These are phyloP conservation scores for Fusarium brachygibbosum DNA, from an alignment of 2,329 filamentous ascomycete genomes.

Conservation along the genomic window DNA sequence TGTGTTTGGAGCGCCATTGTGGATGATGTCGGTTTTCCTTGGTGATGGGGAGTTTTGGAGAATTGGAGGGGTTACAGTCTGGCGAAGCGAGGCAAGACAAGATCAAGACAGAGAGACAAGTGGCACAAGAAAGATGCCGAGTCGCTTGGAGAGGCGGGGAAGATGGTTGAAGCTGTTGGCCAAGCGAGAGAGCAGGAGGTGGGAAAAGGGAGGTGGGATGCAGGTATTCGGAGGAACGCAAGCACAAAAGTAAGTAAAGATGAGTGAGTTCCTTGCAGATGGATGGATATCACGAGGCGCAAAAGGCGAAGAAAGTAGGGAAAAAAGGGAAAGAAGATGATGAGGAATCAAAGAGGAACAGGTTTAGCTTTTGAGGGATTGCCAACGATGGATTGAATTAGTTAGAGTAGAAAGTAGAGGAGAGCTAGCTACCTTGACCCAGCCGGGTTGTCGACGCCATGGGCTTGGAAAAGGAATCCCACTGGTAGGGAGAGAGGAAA, in stretches of 20 bases:
- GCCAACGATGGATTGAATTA: background rate
- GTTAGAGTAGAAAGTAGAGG: background rate
- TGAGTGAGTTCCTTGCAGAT: slow-evolving; percentile 8
- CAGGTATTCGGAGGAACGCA: slow-evolving; percentile 33
- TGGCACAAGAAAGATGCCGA: slow-evolving; percentile 18
- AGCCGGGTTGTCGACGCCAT: slow-evolving; percentile 29
- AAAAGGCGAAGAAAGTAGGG: slow-evolving; percentile 9
- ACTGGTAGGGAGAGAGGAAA: slow-evolving; percentile 4
- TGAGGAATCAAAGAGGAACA: slow-evolving; percentile 21
- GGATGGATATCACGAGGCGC: slow-evolving; percentile 6
- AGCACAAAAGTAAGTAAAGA: slow-evolving; percentile 9
- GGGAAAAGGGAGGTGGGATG: slow-evolving; percentile 10
- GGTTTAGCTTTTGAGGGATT: slow-evolving; percentile 42
- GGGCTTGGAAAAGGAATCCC: slow-evolving; percentile 11
- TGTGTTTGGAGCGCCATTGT: slow-evolving; percentile 52
- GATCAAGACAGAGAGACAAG: slow-evolving; percentile 12
- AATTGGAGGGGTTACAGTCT: slow-evolving; percentile 22
- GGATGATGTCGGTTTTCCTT: slow-evolving; percentile 27
- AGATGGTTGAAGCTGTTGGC: slow-evolving; percentile 25
- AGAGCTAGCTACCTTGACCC: slow-evolving; percentile 3
- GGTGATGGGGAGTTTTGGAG: slow-evolving; percentile 4
- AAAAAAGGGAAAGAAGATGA: slow-evolving; percentile 10
- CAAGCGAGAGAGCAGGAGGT: slow-evolving; percentile 3
- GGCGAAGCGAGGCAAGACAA: slow-evolving; percentile 31
- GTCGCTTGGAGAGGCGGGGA: slow-evolving; percentile 20